Evolutionary conservation across 768 basidiomycete species (phyloP).

Genomic region (Scleroderma bovista): DNA sequence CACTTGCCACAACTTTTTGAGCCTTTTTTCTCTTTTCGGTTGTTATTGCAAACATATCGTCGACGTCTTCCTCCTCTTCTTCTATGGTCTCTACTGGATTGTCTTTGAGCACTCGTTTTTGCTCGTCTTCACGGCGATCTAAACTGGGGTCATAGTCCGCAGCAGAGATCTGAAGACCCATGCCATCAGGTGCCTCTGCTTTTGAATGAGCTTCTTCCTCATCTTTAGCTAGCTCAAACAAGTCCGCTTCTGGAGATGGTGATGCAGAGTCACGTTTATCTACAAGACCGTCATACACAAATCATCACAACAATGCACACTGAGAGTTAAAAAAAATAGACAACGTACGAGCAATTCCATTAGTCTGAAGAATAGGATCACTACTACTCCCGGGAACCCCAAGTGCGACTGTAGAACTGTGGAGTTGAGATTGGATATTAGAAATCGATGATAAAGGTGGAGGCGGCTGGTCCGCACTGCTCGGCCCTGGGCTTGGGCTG

Average conservation of each 20-base stretch:
- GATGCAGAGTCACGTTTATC: slow-evolving; percentile 52
- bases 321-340: not conserved
- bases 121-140: slow-evolving; percentile 83
- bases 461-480: slow-evolving; percentile 75
- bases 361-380: slow-evolving; percentile 5
- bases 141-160: slow-evolving; percentile 88
- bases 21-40: slow-evolving; percentile 51
- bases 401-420: slow-evolving; percentile 38
- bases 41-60: slow-evolving; percentile 90
- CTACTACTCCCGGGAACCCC: slow-evolving; percentile 9
- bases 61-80: slow-evolving; percentile 76
- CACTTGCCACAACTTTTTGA: slow-evolving; percentile 51
- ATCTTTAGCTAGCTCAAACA: slow-evolving; percentile 67
- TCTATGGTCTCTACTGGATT: slow-evolving; percentile 41
- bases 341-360: slow-evolving; percentile 20
- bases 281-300: slow-evolving; percentile 20
- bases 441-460: slow-evolving; percentile 51
- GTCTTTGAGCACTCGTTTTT: slow-evolving; percentile 49
- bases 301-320: not conserved
- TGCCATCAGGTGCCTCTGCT: slow-evolving; percentile 39
- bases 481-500: slow-evolving; percentile 57
- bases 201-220: slow-evolving; percentile 45
- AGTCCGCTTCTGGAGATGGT: slow-evolving; percentile 50
- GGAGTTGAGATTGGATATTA: slow-evolving; percentile 56
- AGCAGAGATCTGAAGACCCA: slow-evolving; percentile 72